phyloP scores from a whole-genome alignment of 345 rosid species.

The Syzygium jambos region DNA sequence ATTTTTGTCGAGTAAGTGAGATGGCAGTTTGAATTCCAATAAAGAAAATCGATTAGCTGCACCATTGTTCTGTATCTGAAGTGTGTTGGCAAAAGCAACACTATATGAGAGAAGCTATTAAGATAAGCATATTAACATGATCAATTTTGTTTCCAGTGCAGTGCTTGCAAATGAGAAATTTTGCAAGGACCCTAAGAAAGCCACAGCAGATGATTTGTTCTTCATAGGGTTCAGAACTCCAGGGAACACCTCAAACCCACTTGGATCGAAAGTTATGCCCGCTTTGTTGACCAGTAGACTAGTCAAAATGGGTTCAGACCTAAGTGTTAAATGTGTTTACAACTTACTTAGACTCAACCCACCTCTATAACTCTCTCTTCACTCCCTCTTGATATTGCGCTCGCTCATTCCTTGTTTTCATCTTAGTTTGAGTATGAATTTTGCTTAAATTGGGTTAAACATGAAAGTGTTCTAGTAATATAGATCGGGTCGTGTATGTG shows the following conservation, averaged over 20 bases:
- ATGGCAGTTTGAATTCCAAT: background rate
- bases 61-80: background rate
- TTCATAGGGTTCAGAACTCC: background rate
- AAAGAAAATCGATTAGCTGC: background rate
- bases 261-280: background rate
- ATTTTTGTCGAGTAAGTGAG: background rate
- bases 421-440: too few relatives aligned
- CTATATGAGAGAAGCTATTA: background rate
- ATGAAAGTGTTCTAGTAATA: too few relatives aligned
- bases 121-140: background rate
- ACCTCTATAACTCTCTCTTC: too few relatives aligned
- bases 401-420: too few relatives aligned
- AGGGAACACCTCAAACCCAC: background rate
- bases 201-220: background rate
- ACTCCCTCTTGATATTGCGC: too few relatives aligned
- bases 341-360: too few relatives aligned
- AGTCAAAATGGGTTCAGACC: too few relatives aligned
- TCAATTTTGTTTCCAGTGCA: background rate
- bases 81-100: background rate
- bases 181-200: background rate
- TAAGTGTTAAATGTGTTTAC: too few relatives aligned
- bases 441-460: too few relatives aligned
- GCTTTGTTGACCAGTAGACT: background rate
- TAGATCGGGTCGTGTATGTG: too few relatives aligned
- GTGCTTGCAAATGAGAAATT: background rate